Evolutionary conservation across 805 yeast species (phyloP), one percentile per base, ranked within the genome.

Genomic region (Blastobotrys peoriensis): DNA sequence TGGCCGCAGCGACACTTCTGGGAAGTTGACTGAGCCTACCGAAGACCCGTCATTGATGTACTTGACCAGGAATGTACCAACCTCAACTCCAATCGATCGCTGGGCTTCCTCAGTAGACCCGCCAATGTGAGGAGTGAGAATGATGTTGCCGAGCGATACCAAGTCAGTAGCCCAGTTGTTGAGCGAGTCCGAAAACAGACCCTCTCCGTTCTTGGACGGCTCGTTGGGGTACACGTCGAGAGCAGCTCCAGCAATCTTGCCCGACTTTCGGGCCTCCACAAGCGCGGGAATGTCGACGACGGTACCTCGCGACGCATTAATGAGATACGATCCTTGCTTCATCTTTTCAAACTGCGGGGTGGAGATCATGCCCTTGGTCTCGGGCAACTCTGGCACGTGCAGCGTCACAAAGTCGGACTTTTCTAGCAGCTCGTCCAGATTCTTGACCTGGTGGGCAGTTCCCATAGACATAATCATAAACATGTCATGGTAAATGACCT

Each of bases 31-130:
- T 4, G 98, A 89, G 60, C 96, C 98, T 41, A 77, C 77, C 13
- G 98, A 85, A 60, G 80, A 74, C 73, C 98, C 98, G 74, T 91
- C 98, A 69, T 89, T 91, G 66, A 93, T 84, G 73, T 88, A 93
- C 64, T 86, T 86, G 53, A 89, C 74, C 60, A 93, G 75, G 33
- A 95, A 81, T 38, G 83, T 74, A 49, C 83, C 86, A 50, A 93
- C 98, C 72, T 93, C 98, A 49, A 91, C 73, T 70, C 98, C 98
- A 62, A 93, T 93, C 34, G 98, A 95, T 45, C 86, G 76, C 75
- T 93, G 98, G 33, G 98, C 98, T 74, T 93, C 98, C 69, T 91
- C 98, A 39, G 98, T 93, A 41, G 97, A 88, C 55, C 98, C 98
- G 70, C 98, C 98, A 57, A 93, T 93, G 64, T 93, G 98, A 27